These are phyloP conservation scores for Nakataea oryzae DNA, from an alignment of 2,329 filamentous ascomycete genomes.

Conservation along the genomic window DNA sequence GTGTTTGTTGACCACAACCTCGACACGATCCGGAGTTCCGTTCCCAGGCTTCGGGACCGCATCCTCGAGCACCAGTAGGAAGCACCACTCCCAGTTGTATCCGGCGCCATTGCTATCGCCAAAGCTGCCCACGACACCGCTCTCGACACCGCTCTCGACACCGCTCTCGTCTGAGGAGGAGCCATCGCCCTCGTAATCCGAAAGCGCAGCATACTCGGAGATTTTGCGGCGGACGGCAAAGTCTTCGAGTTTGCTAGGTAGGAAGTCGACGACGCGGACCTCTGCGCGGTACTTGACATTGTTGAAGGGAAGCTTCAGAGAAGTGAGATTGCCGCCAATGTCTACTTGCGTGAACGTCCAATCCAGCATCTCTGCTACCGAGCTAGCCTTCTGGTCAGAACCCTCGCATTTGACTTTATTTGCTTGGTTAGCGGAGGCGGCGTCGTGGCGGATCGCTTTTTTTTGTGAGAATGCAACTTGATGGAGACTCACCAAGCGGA, in stretches of 20 bases:
- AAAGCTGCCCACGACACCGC: slow-evolving; percentile 11
- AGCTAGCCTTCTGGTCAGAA: slow-evolving; percentile 20
- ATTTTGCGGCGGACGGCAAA: slow-evolving; percentile 47
- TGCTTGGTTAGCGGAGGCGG: background rate
- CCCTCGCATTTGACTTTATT: slow-evolving; percentile 36
- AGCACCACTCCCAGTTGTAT: slow-evolving; percentile 69
- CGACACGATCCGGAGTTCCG: slow-evolving; percentile 40
- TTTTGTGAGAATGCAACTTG: background rate
- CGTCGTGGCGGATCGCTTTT: background rate
- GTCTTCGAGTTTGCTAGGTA: slow-evolving; percentile 57
- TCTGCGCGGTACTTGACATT: slow-evolving; percentile 60
- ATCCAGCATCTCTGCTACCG: slow-evolving; percentile 29
- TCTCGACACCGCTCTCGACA: slow-evolving; percentile 7
- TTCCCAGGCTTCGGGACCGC: slow-evolving; percentile 20
- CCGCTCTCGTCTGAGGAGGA: slow-evolving; percentile 4
- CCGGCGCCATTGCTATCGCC: slow-evolving; percentile 8
- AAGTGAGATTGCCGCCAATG: slow-evolving; percentile 24
- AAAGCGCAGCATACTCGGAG: slow-evolving; percentile 39
- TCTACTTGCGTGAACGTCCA: slow-evolving; percentile 27
- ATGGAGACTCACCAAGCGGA: slow-evolving; percentile 3
- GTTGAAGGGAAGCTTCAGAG: slow-evolving; percentile 55
- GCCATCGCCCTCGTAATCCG: slow-evolving; percentile 21
- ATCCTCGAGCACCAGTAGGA: slow-evolving; percentile 70
- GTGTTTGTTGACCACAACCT: slow-evolving; percentile 55
- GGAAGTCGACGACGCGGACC: slow-evolving; percentile 75